Percentiles rank a stretch among this genome's conserved stretches.
Conservation (phyloP, 225 moss, liverwort and hornwort genomes). For the Straminergon stramineum region DNA sequence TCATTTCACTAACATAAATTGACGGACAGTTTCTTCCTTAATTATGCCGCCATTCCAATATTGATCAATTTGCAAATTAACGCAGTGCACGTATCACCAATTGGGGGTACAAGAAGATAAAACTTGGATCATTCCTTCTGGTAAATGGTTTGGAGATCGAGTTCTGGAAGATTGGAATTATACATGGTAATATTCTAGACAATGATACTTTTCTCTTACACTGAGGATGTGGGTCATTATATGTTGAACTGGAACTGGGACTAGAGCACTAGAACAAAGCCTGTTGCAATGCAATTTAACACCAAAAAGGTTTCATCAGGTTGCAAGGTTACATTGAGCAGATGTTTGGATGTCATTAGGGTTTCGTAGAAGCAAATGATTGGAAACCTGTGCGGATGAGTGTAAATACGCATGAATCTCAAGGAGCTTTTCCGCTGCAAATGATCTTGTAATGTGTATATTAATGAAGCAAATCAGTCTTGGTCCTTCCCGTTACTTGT, state of each 20-base stretch:
- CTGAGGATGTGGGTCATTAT: neutral
- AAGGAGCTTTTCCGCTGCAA: neutral
- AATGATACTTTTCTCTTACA: neutral
- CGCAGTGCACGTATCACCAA: conserved; percentile 21
- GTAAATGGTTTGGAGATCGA: conserved; percentile 29
- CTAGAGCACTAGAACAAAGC: neutral
- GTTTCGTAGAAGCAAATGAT: too few relatives aligned
- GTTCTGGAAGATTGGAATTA: conserved; percentile 25
- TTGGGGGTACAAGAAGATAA: conserved; percentile 25
- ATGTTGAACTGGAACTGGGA: neutral
- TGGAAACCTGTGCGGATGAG: neutral
- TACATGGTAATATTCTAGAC: neutral
- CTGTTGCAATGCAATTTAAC: neutral
- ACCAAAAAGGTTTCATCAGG: neutral
- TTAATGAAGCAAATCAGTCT: neutral
- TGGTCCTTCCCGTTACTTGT: neutral
- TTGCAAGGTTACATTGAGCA: neutral
- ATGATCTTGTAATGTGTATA: neutral
- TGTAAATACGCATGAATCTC: neutral
- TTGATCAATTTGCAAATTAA: neutral
- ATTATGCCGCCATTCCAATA: too few relatives aligned
- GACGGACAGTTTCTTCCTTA: neutral
- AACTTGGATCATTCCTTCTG: conserved; percentile 25
- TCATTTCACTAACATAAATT: neutral
- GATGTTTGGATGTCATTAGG: neutral